Percentiles rank a stretch among this genome's conserved stretches.
Evolutionary conservation across 331 rosid species (phyloP).

Genomic region (Pyrus hybrid): DNA sequence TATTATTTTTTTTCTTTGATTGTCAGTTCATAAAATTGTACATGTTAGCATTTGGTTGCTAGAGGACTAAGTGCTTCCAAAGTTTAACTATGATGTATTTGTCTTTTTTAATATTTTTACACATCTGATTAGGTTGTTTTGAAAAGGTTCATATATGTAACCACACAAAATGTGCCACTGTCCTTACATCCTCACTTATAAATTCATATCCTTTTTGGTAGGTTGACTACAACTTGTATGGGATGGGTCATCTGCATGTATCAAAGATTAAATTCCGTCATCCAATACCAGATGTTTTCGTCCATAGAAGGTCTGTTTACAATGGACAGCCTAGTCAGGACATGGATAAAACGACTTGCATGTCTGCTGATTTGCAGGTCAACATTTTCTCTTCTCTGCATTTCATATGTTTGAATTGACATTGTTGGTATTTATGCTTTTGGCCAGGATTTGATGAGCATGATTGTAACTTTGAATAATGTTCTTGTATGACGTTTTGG

Average conservation of each 20-base stretch:
- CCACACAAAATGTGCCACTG: too few relatives aligned
- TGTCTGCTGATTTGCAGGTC: slow-evolving; percentile 27
- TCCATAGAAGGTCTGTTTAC: slow-evolving; percentile 22
- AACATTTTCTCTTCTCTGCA: slow-evolving; percentile 5
- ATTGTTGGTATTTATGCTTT: neutral
- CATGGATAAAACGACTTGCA: slow-evolving; percentile 31
- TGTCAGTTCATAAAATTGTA: neutral
- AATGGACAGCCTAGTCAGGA: slow-evolving; percentile 24
- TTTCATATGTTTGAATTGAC: neutral
- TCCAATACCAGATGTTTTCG: slow-evolving; percentile 53
- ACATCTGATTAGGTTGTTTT: too few relatives aligned
- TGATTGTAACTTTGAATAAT: slow-evolving; percentile 15
- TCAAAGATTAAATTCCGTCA: slow-evolving; percentile 78
- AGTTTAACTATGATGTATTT: too few relatives aligned
- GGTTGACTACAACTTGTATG: slow-evolving; percentile 89
- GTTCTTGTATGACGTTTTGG: slow-evolving; percentile 1
- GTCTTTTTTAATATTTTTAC: too few relatives aligned
- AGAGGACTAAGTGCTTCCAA: neutral
- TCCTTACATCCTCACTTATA: too few relatives aligned
- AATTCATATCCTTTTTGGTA: slow-evolving; percentile 18
- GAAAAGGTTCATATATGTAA: too few relatives aligned
- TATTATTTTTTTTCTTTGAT: slow-evolving; percentile 1
- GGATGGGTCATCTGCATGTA: slow-evolving; percentile 83
- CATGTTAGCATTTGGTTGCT: neutral
- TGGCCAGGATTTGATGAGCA: neutral